Evolutionary conservation across 352 stramenopile species (phyloP), one percentile per base, ranked within the genome.

Genomic region (Phytophthora citricola): DNA sequence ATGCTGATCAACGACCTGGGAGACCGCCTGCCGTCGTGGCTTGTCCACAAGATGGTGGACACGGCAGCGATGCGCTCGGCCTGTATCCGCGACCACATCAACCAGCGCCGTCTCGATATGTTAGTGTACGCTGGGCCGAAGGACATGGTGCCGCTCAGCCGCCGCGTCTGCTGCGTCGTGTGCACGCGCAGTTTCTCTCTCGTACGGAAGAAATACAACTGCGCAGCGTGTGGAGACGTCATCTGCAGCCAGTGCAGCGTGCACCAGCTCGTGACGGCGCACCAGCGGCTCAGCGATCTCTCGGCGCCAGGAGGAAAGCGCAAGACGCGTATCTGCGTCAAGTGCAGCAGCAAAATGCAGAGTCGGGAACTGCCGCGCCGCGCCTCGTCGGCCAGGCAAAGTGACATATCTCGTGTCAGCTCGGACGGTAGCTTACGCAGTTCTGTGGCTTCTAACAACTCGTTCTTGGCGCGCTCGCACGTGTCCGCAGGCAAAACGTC

Each of bases 131-230:
- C 83, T 32, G 73, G 75, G 17, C 80, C 85, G 9, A 83, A 79
- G 40, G 81, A 93, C 22, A 85, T 92, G 69, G 82, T 94, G 24
- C 85, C 87, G 12, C 69, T 92, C 20, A 87, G 63, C 43, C 79
- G 73, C 36, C 85, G 87, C n/a, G 74, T 92, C 24, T 92, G 81
- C 63, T 94, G 87, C 58, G 69, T 90, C 9, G 79, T 94, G 8
- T 94, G 87, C 58, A 94, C 87, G 2, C 85, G 87, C 26, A 91
- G 84, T 59, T 94, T 94, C 58, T 93, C 87, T 20, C 77, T 94
- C 22, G 83, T 94, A 41, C 77, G 87, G 22, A 94, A 94, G 63
- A 94, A 94, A 58, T 92, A 94, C 70, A 92, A 92, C 52, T 94
- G 87, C 56, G 81, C 76, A 12, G 87, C 75, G 27, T 94, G 87